These are phyloP conservation scores for Smittium culicis DNA, from an alignment of 371 early-diverging fungal species.

Conservation along the genomic window DNA sequence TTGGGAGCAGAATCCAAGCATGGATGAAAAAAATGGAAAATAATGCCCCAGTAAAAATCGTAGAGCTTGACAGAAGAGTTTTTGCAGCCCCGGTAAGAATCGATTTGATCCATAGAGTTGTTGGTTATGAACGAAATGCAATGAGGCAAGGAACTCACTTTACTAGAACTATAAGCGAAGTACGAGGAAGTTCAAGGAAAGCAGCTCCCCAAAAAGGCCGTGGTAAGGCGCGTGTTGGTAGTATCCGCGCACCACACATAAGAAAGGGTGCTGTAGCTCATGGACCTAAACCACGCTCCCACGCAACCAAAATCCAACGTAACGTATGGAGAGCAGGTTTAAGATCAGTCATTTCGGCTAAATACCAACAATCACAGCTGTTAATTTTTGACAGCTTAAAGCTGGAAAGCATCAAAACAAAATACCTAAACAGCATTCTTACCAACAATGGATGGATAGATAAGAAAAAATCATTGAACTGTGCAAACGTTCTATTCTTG, in stretches of 20 bases:
- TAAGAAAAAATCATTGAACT: slow-evolving; percentile 20
- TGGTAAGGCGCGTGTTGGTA: slow-evolving; percentile 80
- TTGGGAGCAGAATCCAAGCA: slow-evolving; percentile 46
- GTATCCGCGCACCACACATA: slow-evolving; percentile 71
- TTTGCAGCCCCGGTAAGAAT: slow-evolving; percentile 68
- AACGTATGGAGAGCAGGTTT: slow-evolving; percentile 76
- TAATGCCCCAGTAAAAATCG: slow-evolving; percentile 53
- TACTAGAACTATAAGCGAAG: slow-evolving; percentile 67
- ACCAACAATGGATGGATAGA: slow-evolving; percentile 37
- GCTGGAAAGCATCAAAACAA: slow-evolving; percentile 40
- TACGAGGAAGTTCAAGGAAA: slow-evolving; percentile 68
- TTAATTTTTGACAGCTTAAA: slow-evolving; percentile 60
- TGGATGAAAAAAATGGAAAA: slow-evolving; percentile 68
- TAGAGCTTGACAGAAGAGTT: slow-evolving; percentile 56
- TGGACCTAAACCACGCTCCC: slow-evolving; percentile 77
- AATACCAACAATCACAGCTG: slow-evolving; percentile 79
- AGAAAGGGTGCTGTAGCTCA: slow-evolving; percentile 82
- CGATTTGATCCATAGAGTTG: slow-evolving; percentile 77
- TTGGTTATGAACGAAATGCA: slow-evolving; percentile 66
- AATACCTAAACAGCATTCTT: slow-evolving; percentile 39
- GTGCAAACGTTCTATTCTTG: slow-evolving; percentile 15
- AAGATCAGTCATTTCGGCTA: slow-evolving; percentile 71
- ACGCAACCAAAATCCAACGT: slow-evolving; percentile 61
- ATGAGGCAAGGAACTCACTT: slow-evolving; percentile 75
- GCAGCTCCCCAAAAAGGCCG: slow-evolving; percentile 80